These are phyloP conservation scores for Arctium lappa DNA, from an alignment of 129 eudicot species.

Conservation along the genomic window DNA sequence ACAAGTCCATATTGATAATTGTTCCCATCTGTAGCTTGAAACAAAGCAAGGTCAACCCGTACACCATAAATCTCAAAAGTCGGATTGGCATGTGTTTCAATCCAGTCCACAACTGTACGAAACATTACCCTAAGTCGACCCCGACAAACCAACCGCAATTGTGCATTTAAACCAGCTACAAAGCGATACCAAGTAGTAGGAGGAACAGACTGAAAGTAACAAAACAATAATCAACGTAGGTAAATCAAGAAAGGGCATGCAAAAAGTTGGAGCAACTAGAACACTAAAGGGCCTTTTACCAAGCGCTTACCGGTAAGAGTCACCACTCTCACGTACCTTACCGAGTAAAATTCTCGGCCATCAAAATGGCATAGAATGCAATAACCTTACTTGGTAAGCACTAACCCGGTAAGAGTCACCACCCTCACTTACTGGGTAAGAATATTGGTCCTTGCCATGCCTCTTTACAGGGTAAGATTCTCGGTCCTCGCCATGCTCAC, in stretches of 20 bases:
- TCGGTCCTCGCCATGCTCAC: too few relatives aligned
- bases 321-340: too few relatives aligned
- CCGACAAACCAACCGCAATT: slow-evolving; percentile 73
- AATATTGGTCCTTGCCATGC: too few relatives aligned
- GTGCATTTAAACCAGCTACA: slow-evolving; percentile 97
- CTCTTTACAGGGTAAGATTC: too few relatives aligned
- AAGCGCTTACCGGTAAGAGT: too few relatives aligned
- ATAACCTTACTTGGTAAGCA: too few relatives aligned
- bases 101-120: slow-evolving; percentile 62
- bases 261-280: background rate
- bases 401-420: too few relatives aligned
- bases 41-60: slow-evolving; percentile 79
- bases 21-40: slow-evolving; percentile 68
- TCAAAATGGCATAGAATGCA: too few relatives aligned
- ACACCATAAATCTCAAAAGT: slow-evolving; percentile 59
- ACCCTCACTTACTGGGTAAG: too few relatives aligned
- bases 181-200: slow-evolving; percentile 96
- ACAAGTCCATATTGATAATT: slow-evolving; percentile 77
- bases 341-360: too few relatives aligned
- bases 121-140: slow-evolving; percentile 70
- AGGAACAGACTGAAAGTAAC: slow-evolving; percentile 64
- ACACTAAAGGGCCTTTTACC: background rate
- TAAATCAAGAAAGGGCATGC: background rate
- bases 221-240: slow-evolving; percentile 2
- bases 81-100: slow-evolving; percentile 80